These are phyloP conservation scores for Lunularia cruciata DNA, from an alignment of 225 moss, liverwort and hornwort species.

Conservation along the genomic window DNA sequence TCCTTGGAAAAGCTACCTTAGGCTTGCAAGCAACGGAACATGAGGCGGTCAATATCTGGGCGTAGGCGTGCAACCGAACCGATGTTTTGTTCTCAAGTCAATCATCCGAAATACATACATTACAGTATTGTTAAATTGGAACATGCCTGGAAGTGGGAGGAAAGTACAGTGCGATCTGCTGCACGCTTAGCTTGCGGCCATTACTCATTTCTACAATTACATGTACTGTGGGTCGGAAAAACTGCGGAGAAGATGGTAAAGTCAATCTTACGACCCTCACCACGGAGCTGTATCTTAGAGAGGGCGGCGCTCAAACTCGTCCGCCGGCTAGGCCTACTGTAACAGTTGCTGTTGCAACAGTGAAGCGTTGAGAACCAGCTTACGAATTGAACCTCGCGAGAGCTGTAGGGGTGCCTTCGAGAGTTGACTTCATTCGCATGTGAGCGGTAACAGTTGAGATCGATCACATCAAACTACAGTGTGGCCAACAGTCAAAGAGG, in stretches of 20 bases:
- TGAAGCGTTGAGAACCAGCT: not conserved
- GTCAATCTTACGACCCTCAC: not conserved
- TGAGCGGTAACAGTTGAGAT: too few relatives aligned
- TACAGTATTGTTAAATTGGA: too few relatives aligned
- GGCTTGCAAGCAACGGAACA: not conserved
- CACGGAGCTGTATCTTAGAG: not conserved
- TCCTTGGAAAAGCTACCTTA: too few relatives aligned
- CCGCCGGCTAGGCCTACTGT: conserved; percentile 4
- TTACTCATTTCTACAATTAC: too few relatives aligned
- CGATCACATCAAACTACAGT: not conserved
- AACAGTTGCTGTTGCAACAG: not conserved
- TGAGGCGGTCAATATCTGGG: not conserved
- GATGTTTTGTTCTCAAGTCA: not conserved
- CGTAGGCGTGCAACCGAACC: not conserved
- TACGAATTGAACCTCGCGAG: not conserved
- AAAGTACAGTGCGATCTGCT: too few relatives aligned
- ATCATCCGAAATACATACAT: too few relatives aligned
- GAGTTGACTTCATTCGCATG: conserved; percentile 8
- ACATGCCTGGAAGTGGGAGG: too few relatives aligned
- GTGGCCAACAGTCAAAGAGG: not conserved
- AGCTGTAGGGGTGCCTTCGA: not conserved
- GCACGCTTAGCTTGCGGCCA: too few relatives aligned
- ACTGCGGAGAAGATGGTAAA: not conserved
- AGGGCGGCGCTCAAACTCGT: not conserved
- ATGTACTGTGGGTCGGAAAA: not conserved